Evolutionary conservation across 345 rosid genomes (phyloP).

Genomic region (Alliaria petiolata): DNA sequence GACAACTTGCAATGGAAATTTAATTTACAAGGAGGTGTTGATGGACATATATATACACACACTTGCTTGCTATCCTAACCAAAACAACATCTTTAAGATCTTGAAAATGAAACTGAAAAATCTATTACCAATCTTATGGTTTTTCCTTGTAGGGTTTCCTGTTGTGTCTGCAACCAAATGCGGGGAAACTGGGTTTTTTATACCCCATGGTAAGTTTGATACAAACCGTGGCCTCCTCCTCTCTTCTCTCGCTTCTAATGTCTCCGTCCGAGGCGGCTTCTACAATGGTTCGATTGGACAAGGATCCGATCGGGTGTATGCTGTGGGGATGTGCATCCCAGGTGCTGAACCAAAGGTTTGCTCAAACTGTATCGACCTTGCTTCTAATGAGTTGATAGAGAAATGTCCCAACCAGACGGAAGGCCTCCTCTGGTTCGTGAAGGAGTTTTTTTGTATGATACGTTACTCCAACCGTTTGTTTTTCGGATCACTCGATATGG

Average conservation of each 20-base stretch:
- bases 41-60: not conserved
- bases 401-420: constrained; percentile 33
- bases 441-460: constrained; percentile 24
- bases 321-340: constrained; percentile 14
- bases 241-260: constrained; percentile 27
- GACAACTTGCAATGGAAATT: not conserved
- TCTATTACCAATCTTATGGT: not conserved
- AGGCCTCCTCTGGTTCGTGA: constrained; percentile 25
- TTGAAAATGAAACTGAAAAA: not conserved
- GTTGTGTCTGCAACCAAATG: not conserved
- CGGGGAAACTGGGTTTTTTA: constrained; percentile 8
- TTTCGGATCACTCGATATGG: not conserved
- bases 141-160: not conserved
- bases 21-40: not conserved
- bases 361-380: constrained; percentile 12
- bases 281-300: constrained; percentile 13
- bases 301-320: not conserved
- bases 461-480: constrained; percentile 38
- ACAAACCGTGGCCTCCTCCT: constrained; percentile 20
- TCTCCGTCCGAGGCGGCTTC: not conserved
- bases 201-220: constrained; percentile 8
- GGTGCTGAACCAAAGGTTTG: constrained; percentile 17
- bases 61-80: not conserved
- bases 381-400: not conserved
- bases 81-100: not conserved